phyloP scores from a whole-genome alignment of 2,329 filamentous ascomycete genomes.

The Nakataea oryzae region DNA sequence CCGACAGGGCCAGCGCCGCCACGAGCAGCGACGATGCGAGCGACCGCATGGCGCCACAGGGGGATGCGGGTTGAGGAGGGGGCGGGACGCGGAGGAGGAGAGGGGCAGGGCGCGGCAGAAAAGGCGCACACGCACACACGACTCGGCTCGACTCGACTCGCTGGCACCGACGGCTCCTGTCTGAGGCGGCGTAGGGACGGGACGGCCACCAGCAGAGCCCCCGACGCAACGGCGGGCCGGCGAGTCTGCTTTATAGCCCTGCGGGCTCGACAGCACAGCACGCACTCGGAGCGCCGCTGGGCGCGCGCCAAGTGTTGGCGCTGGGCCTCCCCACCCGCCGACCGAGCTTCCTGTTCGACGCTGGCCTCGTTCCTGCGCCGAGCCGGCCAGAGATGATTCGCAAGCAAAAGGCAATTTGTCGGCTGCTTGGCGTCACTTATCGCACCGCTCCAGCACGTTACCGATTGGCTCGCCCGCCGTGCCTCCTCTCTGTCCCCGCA shows the following conservation, averaged over 20 bases:
- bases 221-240: no score
- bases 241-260: not conserved
- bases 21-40: constrained; percentile 7
- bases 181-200: no score
- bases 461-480: constrained; percentile 3
- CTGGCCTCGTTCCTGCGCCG: not conserved
- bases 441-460: not conserved
- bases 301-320: no score
- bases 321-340: no score
- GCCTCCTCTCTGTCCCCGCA: not conserved
- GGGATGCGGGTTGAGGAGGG: not conserved
- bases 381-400: not conserved
- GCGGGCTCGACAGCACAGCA: no score
- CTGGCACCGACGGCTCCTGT: not conserved
- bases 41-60: constrained; percentile 7
- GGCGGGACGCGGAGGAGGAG: not conserved
- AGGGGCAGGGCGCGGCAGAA: not conserved
- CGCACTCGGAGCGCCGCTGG: not conserved
- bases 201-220: no score
- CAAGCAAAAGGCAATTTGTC: constrained; percentile 1
- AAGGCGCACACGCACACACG: not conserved
- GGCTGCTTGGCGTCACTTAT: constrained; percentile 2
- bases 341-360: not conserved
- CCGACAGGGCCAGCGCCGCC: constrained; percentile 7
- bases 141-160: not conserved